Percentiles rank a stretch among this genome's conserved stretches.
These are phyloP conservation scores for Diaporthe capsici DNA, from an alignment of 2,329 filamentous ascomycete genomes.

Conservation along the genomic window DNA sequence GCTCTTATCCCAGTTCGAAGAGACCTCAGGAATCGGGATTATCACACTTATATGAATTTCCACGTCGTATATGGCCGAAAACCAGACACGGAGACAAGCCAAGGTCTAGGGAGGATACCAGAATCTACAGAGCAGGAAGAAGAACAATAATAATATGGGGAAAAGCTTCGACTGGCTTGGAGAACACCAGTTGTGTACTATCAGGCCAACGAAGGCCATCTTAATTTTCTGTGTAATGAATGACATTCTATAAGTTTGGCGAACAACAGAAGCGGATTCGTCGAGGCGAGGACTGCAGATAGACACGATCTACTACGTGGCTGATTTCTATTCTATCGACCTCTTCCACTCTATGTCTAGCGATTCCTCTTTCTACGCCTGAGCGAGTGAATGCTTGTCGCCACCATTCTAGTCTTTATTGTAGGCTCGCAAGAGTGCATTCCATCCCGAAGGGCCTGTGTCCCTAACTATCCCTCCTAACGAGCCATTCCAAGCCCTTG, in stretches of 20 bases:
- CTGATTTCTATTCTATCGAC: not conserved
- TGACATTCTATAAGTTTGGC: not conserved
- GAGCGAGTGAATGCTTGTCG: not conserved
- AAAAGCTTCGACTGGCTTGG: not conserved
- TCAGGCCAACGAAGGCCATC: not conserved
- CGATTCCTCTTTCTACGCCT: not conserved
- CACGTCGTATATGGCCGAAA: slow-evolving; percentile 67
- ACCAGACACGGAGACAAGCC: slow-evolving; percentile 48
- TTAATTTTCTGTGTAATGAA: not conserved
- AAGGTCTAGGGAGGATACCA: slow-evolving; percentile 6
- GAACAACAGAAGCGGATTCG: not conserved
- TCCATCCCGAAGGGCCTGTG: not conserved
- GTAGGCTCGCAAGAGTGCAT: not conserved
- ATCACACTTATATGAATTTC: slow-evolving; percentile 65
- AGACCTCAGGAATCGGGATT: slow-evolving; percentile 59
- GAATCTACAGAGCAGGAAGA: not conserved
- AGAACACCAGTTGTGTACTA: not conserved
- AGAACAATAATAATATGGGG: not conserved
- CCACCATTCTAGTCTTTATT: not conserved
- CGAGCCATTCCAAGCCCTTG: slow-evolving; percentile 62
- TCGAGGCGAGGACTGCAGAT: not conserved
- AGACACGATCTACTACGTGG: not conserved
- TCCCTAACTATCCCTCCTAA: slow-evolving; percentile 47
- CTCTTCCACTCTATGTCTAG: not conserved
- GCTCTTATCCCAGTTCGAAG: slow-evolving; percentile 64